Conservation (phyloP, 768 basidiomycete species). For the Hygrocybe coccinea region DNA sequence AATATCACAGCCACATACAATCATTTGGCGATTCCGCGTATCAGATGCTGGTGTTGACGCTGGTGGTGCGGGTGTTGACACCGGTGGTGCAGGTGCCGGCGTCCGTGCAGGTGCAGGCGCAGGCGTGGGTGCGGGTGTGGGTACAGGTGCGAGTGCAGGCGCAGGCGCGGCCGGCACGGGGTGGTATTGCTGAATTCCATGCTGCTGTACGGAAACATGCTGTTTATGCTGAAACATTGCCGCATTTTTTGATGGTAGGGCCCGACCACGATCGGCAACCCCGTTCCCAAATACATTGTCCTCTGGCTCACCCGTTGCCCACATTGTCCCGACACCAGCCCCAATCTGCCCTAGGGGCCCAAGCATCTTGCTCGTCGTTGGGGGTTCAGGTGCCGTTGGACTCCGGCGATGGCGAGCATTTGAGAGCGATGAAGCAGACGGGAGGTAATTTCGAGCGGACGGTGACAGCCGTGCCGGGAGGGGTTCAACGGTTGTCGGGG, state of each 20-base stretch:
- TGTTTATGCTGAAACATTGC: not conserved
- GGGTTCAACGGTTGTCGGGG: slow-evolving; percentile 30
- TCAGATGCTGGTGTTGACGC: slow-evolving; percentile 27
- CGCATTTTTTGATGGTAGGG: slow-evolving; percentile 1
- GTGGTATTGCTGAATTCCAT: not conserved
- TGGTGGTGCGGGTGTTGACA: slow-evolving; percentile 27
- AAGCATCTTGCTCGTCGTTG: slow-evolving; percentile 40
- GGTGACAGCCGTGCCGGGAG: slow-evolving; percentile 32
- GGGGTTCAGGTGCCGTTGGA: slow-evolving; percentile 62
- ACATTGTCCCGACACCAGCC: slow-evolving; percentile 35
- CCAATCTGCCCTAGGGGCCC: slow-evolving; percentile 16
- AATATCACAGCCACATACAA: slow-evolving; percentile 27
- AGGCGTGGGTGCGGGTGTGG: slow-evolving; percentile 22
- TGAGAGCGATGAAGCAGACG: slow-evolving; percentile 17
- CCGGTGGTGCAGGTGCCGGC: slow-evolving; percentile 30
- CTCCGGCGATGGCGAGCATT: slow-evolving; percentile 56
- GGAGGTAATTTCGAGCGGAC: slow-evolving; percentile 21
- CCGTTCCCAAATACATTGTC: slow-evolving; percentile 20
- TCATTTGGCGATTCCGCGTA: slow-evolving; percentile 39
- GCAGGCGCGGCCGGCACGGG: not conserved
- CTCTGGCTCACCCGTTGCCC: slow-evolving; percentile 42
- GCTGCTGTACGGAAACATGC: not conserved
- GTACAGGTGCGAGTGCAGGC: not conserved
- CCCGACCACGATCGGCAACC: not conserved
- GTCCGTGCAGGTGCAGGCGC: slow-evolving; percentile 25